Percentiles rank a stretch among this genome's conserved stretches.
These are phyloP conservation scores for Chlorella sp. DNA, from an alignment of 139 green algal genomes.

Conservation along the genomic window DNA sequence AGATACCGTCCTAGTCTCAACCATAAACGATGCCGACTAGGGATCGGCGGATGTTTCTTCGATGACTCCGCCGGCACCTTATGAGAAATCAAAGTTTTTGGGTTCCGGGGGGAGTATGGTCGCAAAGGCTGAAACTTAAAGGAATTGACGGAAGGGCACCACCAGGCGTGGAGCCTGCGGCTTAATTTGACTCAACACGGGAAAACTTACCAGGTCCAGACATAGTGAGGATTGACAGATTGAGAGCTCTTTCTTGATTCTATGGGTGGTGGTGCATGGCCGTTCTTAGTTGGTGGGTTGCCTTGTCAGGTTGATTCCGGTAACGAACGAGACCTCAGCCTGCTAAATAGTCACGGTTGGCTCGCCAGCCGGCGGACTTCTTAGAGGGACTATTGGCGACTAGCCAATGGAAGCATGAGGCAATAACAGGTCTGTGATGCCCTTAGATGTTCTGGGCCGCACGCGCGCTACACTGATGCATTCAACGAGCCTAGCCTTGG, in stretches of 20 bases:
- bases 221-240: constrained; percentile 96
- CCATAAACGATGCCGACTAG: constrained; percentile 99
- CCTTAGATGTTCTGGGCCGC: constrained; percentile 99
- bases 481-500: constrained; percentile 94
- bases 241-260: constrained; percentile 97
- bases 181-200: constrained; percentile 98
- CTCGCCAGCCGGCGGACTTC: constrained; percentile 73
- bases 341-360: constrained; percentile 92
- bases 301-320: constrained; percentile 97
- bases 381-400: constrained; percentile 96
- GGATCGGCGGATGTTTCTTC: constrained; percentile 95
- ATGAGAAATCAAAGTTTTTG: constrained; percentile 99
- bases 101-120: constrained; percentile 97
- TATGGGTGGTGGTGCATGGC: constrained; percentile 78
- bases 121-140: constrained; percentile 96
- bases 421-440: constrained; percentile 99
- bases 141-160: constrained; percentile 97
- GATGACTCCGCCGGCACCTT: constrained; percentile 98
- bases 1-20: constrained; percentile 99
- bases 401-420: constrained; percentile 97
- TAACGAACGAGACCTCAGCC: constrained; percentile 98
- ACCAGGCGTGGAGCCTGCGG: constrained; percentile 94
- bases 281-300: constrained; percentile 94
- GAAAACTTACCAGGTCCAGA: constrained; percentile 96
- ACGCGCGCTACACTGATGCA: constrained; percentile 98